Conservation (phyloP, 768 basidiomycete genomes). For the Cystoderma amianthinum region DNA sequence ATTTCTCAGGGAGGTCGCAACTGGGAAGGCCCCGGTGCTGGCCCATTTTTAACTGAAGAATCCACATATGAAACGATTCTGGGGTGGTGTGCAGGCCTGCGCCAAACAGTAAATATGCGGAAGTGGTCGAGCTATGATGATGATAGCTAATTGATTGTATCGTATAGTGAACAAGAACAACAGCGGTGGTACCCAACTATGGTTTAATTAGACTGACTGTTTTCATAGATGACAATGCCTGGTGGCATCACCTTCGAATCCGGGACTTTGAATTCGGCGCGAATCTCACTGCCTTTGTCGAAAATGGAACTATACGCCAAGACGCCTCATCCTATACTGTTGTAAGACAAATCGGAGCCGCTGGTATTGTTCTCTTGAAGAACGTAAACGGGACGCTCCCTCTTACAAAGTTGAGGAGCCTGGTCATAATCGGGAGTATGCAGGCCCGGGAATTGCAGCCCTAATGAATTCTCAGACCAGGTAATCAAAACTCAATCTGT, state of each 20-base stretch:
- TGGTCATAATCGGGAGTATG: slow-evolving; percentile 60
- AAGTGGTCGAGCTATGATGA: slow-evolving; percentile 61
- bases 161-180: no score
- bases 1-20: slow-evolving; percentile 66
- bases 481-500: slow-evolving; percentile 8
- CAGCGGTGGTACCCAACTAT: no score
- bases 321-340: no score
- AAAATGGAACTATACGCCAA: no score
- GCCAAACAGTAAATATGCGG: slow-evolving; percentile 68
- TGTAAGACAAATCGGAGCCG: no score
- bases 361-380: slow-evolving; percentile 73
- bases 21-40: slow-evolving; percentile 79
- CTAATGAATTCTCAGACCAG: slow-evolving; percentile 64
- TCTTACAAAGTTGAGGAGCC: slow-evolving; percentile 47
- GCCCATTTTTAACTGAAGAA: slow-evolving; percentile 30
- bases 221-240: no score
- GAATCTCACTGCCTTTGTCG: no score
- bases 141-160: no score
- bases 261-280: no score
- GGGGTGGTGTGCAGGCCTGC: slow-evolving; percentile 63
- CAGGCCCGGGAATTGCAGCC: slow-evolving; percentile 55
- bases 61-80: slow-evolving; percentile 56
- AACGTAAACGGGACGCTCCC: slow-evolving; percentile 55
- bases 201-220: no score
- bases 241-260: no score